A percentile compares a stretch with the other conserved stretches of the same genome.
These are phyloP conservation scores for Neolentinus lepideus DNA, from an alignment of 1,284 basidiomycete genomes.

Conservation along the genomic window DNA sequence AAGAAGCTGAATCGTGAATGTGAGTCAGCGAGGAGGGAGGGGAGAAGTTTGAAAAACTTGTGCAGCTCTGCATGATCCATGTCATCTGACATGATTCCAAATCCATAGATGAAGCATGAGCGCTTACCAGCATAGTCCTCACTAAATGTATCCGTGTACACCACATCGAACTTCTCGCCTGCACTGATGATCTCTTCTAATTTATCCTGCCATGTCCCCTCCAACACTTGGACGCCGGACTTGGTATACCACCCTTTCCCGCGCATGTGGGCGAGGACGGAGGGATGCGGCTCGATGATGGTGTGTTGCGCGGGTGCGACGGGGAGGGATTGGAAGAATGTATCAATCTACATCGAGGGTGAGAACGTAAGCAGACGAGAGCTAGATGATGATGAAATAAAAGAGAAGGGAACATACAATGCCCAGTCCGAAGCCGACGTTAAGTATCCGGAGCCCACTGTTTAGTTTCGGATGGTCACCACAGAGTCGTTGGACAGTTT, in stretches of 20 bases:
- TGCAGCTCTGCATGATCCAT: conserved; percentile 48
- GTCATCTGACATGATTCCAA: too few species aligned
- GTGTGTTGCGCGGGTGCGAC: conserved; percentile 69
- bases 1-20: conserved; percentile 91
- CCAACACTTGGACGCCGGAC: conserved; percentile 74
- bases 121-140: conserved; percentile 73
- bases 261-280: conserved; percentile 79
- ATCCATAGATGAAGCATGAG: neutral
- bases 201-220: conserved; percentile 91
- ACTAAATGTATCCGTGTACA: conserved; percentile 96
- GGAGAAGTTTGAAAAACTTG: conserved; percentile 79
- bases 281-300: conserved; percentile 94
- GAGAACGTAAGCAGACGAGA: neutral
- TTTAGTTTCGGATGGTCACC: conserved; percentile 38
- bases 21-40: conserved; percentile 73
- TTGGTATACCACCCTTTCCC: conserved; percentile 71
- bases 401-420: conserved; percentile 54
- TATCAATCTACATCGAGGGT: conserved; percentile 60
- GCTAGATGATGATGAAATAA: conserved; percentile 6
- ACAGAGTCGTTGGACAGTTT: conserved; percentile 62
- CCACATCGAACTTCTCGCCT: conserved; percentile 72
- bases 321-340: conserved; percentile 65
- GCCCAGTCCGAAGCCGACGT: conserved; percentile 93
- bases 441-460: conserved; percentile 66
- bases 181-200: conserved; percentile 47